Conservation (phyloP, 495 filamentous ascomycete genomes). For the Daldinia grandis region DNA sequence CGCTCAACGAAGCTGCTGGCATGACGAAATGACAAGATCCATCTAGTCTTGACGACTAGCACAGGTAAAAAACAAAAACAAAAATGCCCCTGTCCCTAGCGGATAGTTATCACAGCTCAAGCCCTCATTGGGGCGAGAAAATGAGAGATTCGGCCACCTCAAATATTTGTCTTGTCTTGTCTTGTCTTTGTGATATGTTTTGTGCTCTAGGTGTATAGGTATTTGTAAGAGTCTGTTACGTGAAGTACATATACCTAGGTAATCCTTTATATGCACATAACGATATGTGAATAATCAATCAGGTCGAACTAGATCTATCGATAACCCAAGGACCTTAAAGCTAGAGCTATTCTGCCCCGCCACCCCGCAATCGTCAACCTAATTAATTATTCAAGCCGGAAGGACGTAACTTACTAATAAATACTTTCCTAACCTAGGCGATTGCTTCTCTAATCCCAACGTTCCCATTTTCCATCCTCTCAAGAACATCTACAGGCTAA, state of each 20-base stretch:
- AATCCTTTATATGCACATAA: conserved; percentile 1
- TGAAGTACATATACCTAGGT: too few species aligned
- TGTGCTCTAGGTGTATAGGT: neutral
- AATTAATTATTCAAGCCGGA: conserved; percentile 12
- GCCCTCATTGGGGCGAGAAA: conserved; percentile 55
- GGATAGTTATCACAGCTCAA: conserved; percentile 48
- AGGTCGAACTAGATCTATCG: neutral
- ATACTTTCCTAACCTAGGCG: neutral
- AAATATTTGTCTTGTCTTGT: conserved; percentile 22
- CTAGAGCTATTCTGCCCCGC: conserved; percentile 18
- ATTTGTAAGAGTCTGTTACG: neutral
- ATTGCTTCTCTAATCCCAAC: neutral
- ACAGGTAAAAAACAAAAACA: conserved; percentile 6
- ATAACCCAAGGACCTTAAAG: neutral
- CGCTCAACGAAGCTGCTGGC: conserved; percentile 28
- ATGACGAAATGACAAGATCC: conserved; percentile 33
- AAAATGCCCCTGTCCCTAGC: conserved; percentile 29
- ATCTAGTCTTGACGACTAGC: conserved; percentile 45
- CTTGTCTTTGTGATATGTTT: conserved; percentile 17
- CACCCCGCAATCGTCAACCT: conserved; percentile 20
- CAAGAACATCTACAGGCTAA: neutral
- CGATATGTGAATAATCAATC: neutral
- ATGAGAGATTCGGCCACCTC: conserved; percentile 60
- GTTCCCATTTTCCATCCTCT: neutral
- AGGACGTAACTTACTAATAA: conserved; percentile 11